phyloP scores from a whole-genome alignment of 2,329 filamentous ascomycete species.

The Parastagonospora avenae region DNA sequence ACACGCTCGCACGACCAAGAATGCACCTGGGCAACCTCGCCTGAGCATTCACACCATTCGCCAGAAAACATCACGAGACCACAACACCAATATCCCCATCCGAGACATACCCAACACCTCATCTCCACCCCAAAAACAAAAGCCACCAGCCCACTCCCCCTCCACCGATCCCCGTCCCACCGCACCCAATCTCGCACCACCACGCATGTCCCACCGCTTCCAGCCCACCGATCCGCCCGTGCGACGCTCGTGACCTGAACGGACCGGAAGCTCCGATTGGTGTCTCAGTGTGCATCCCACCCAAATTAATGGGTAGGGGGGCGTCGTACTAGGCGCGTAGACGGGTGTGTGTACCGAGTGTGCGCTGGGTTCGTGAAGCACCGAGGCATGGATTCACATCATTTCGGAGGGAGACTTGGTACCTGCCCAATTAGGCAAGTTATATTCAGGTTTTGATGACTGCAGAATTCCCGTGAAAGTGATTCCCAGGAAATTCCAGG shows the following conservation, averaged over 20 bases:
- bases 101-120: neutral
- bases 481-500: too few relatives aligned
- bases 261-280: slow-evolving; percentile 34
- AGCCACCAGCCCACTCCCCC: neutral
- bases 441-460: too few relatives aligned
- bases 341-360: neutral
- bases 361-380: too few relatives aligned
- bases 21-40: too few relatives aligned
- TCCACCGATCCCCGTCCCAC: neutral
- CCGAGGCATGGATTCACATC: too few relatives aligned
- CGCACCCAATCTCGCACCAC: slow-evolving; percentile 1
- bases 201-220: slow-evolving; percentile 31
- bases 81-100: neutral
- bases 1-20: too few relatives aligned
- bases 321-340: slow-evolving; percentile 15
- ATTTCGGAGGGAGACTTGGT: too few relatives aligned
- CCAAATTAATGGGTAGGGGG: slow-evolving; percentile 13
- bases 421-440: too few relatives aligned
- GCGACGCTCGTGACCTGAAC: slow-evolving; percentile 3
- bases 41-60: too few relatives aligned
- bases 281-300: slow-evolving; percentile 19
- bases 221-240: slow-evolving; percentile 15
- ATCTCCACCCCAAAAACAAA: too few relatives aligned
- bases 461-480: too few relatives aligned
- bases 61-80: too few relatives aligned